Base-by-base conservation (phyloP, 176 grass and related monocot genomes). In the Carex myosuroides region DNA sequence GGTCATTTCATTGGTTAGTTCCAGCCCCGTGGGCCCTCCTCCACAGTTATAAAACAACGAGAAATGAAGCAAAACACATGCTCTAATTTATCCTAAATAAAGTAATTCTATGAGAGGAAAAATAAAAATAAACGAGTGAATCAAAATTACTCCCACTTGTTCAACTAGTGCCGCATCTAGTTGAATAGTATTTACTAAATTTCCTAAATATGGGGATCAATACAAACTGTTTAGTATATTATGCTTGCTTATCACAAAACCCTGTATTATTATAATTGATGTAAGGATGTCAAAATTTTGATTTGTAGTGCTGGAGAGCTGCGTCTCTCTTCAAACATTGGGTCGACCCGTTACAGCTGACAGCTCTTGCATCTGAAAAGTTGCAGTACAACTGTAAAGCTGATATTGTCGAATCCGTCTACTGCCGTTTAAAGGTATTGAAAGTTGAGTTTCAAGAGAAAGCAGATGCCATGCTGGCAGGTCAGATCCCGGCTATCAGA, bases 1-100 rank as follows among this genome's bases (percentile, higher is more conserved):
- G 85, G 94, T 89, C 46, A 88, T 98, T 64, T 91, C 95, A 77
- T 82, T 98, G 95, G 95, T 98, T 87, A 94, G 92, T 89, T 54
- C 71, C 6, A 21, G 5, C 10, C 22, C 71, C 13, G 6, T 21
- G 5, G 17, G 8, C 21, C 11, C 22, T 44, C 12, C 46, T 44
- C 12, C 46, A 50, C 44, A 21, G 41, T 50, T 24, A 24, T 46
- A 50, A 41, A 72, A 4, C 32, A n/a, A 70, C 20, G 33, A 44
- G n/a, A 42, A 71, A 46, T 44, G 35, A 44, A 35, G 33, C 29
- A 67, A 67, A 67, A 35, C 9, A 60, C 13, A 8, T 68, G 65
- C 32, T 17, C 65, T 17, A 67, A 17, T 68, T 68, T 72, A 72
- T 72, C 18, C 42, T 42, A 35, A 39, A 39, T 39, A 39, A 70